A percentile compares a stretch with the other conserved stretches of the same genome.
Conservation (phyloP, 768 basidiomycete species). For the Amanita thiersii region DNA sequence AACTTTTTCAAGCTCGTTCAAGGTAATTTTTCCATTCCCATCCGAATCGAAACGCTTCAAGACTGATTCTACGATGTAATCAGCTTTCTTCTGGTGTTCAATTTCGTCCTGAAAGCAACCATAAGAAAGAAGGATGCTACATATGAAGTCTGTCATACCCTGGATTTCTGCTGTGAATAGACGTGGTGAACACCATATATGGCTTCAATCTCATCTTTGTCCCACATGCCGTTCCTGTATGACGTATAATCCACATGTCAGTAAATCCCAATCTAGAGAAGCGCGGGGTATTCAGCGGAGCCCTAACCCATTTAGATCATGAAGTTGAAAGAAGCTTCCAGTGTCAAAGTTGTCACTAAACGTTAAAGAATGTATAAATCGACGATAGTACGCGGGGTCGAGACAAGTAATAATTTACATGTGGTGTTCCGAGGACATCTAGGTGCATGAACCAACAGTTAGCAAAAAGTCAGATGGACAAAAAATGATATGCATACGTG, state of each 20-base stretch:
- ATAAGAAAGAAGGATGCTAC: not conserved
- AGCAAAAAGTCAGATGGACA: not conserved
- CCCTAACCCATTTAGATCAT: slow-evolving; percentile 79
- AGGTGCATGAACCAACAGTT: slow-evolving; percentile 10
- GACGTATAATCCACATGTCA: slow-evolving; percentile 6
- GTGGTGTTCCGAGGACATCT: slow-evolving; percentile 90
- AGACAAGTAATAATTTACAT: slow-evolving; percentile 38
- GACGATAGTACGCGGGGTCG: slow-evolving; percentile 1
- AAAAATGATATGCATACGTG: slow-evolving; percentile 67
- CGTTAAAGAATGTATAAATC: slow-evolving; percentile 7
- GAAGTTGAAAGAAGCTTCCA: slow-evolving; percentile 89
- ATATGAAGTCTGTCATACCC: slow-evolving; percentile 30
- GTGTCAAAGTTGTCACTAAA: slow-evolving; percentile 73
- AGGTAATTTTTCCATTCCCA: slow-evolving; percentile 59
- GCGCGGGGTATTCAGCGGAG: not conserved
- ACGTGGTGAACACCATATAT: slow-evolving; percentile 95
- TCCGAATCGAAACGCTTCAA: slow-evolving; percentile 67
- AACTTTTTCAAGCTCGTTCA: slow-evolving; percentile 63
- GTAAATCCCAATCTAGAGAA: not conserved
- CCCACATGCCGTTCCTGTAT: slow-evolving; percentile 71
- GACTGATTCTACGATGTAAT: slow-evolving; percentile 65
- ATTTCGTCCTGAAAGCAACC: slow-evolving; percentile 47
- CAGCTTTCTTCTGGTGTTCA: slow-evolving; percentile 77
- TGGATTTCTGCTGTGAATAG: slow-evolving; percentile 76
- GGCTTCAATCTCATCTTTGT: slow-evolving; percentile 84